Percentiles rank a stretch among this genome's conserved stretches.
These are phyloP conservation scores for Ustilago esculenta DNA, from an alignment of 1,284 basidiomycete species.

Conservation along the genomic window DNA sequence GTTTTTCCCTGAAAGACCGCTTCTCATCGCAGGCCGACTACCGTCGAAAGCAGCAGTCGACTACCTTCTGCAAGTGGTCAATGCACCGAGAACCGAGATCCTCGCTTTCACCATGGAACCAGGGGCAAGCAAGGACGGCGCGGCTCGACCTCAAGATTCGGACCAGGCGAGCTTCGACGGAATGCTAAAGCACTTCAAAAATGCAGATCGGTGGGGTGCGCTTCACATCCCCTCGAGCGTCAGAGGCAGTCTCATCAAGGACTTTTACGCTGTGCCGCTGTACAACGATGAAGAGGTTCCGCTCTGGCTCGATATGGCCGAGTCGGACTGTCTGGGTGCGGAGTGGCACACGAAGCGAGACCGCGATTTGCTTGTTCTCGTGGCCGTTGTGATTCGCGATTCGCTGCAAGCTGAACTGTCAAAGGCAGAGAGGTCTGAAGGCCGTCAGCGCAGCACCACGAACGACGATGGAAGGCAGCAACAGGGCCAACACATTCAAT, in stretches of 20 bases:
- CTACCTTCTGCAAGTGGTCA: slow-evolving; percentile 59
- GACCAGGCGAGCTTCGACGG: slow-evolving; percentile 32
- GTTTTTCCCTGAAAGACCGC: slow-evolving; percentile 50
- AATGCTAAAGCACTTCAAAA: slow-evolving; percentile 31
- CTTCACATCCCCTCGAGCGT: slow-evolving; percentile 49
- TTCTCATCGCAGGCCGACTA: slow-evolving; percentile 60
- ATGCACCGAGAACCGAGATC: slow-evolving; percentile 56
- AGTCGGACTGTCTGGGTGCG: slow-evolving; percentile 42
- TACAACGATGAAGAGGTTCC: slow-evolving; percentile 52
- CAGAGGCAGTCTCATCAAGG: slow-evolving; percentile 56
- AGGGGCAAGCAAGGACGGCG: slow-evolving; percentile 26
- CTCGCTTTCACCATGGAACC: slow-evolving; percentile 55
- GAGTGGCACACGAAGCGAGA: slow-evolving; percentile 38
- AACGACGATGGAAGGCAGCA: slow-evolving; percentile 10
- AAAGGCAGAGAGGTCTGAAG: slow-evolving; percentile 12
- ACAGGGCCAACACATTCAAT: not conserved
- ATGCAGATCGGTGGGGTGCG: slow-evolving; percentile 59
- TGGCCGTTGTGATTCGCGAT: slow-evolving; percentile 54
- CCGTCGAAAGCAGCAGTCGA: slow-evolving; percentile 55
- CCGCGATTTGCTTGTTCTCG: slow-evolving; percentile 54
- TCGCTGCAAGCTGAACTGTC: slow-evolving; percentile 30
- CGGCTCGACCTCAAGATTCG: slow-evolving; percentile 6
- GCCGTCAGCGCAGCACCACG: slow-evolving; percentile 20
- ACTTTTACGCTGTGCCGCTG: slow-evolving; percentile 64
- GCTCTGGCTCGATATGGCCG: slow-evolving; percentile 55